These are phyloP conservation scores for Wallacemonas rigidus DNA, from an alignment of 208 protist species.

Conservation along the genomic window DNA sequence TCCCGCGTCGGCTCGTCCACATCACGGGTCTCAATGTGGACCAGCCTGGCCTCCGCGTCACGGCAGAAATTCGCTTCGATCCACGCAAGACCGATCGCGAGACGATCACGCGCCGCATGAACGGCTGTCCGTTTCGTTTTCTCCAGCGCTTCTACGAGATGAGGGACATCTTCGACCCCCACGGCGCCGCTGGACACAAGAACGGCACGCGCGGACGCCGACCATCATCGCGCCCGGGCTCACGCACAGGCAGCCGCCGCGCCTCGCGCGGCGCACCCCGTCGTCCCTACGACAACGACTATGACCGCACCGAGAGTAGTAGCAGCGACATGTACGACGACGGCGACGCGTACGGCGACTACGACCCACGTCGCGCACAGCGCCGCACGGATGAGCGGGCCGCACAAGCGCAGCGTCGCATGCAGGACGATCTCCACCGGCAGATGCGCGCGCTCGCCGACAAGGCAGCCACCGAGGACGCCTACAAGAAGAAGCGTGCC, in stretches of 20 bases:
- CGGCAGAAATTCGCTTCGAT: constrained; percentile 70
- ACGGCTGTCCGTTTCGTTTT: constrained; percentile 67
- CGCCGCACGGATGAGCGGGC: constrained; percentile 34
- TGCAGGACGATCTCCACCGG: constrained; percentile 34
- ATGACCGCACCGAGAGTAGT: constrained; percentile 23
- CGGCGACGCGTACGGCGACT: constrained; percentile 16
- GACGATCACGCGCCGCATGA: constrained; percentile 65
- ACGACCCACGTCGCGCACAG: constrained; percentile 21
- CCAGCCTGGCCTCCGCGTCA: constrained; percentile 75
- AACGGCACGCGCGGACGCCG: not conserved
- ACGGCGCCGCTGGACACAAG: not conserved
- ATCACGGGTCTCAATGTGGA: constrained; percentile 63
- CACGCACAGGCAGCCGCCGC: constrained; percentile 6
- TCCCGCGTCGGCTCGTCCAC: constrained; percentile 67
- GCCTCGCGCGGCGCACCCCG: constrained; percentile 12
- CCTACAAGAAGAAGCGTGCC: constrained; percentile 43
- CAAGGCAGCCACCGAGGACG: constrained; percentile 51
- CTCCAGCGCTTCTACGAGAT: constrained; percentile 80
- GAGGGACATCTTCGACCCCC: constrained; percentile 50
- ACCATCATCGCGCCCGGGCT: not conserved
- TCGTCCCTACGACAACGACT: constrained; percentile 11
- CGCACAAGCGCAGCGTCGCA: constrained; percentile 24
- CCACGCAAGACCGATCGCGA: constrained; percentile 46
- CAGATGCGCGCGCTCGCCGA: constrained; percentile 48
- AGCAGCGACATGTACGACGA: constrained; percentile 26